Evolutionary conservation across 208 protist species (phyloP).

Genomic region (Wallacemonas sp.): DNA sequence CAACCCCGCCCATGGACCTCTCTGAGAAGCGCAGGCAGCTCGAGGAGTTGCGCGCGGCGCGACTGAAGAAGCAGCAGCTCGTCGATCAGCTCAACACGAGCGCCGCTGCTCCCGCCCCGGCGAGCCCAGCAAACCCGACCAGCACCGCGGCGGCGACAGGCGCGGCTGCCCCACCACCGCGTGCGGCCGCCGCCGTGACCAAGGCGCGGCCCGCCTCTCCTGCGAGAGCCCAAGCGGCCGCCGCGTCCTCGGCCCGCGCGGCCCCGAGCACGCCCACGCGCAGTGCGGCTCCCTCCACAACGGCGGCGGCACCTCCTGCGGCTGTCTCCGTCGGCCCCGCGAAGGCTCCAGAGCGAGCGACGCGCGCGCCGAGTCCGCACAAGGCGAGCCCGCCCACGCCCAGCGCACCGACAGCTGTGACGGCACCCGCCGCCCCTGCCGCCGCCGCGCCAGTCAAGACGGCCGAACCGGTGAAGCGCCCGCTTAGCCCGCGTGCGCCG

Average conservation of each 20-base stretch:
- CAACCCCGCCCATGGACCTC: conserved; percentile 46
- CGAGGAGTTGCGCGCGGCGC: conserved; percentile 54
- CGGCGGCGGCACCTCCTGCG: neutral
- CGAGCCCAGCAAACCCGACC: too few relatives aligned
- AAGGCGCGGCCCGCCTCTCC: neutral
- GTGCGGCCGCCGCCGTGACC: neutral
- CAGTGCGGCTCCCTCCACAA: neutral
- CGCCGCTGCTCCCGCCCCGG: too few relatives aligned
- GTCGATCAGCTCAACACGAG: conserved; percentile 36
- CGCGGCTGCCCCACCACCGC: too few relatives aligned
- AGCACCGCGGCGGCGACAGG: too few relatives aligned
- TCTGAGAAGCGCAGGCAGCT: conserved; percentile 66
- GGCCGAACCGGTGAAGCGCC: too few relatives aligned
- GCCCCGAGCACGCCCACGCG: neutral
- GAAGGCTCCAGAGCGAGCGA: neutral
- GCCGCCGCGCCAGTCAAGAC: neutral
- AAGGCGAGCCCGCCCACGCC: too few relatives aligned
- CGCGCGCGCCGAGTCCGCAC: neutral
- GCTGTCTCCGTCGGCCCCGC: neutral
- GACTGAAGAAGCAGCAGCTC: conserved; percentile 55
- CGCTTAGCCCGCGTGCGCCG: too few relatives aligned
- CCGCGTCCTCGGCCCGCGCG: neutral
- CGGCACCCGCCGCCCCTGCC: neutral
- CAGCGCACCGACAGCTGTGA: too few relatives aligned
- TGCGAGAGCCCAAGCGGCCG: neutral